Evolutionary conservation across 1,139 yeast species (phyloP).

Genomic region (Sugiyamaella xylanicola): DNA sequence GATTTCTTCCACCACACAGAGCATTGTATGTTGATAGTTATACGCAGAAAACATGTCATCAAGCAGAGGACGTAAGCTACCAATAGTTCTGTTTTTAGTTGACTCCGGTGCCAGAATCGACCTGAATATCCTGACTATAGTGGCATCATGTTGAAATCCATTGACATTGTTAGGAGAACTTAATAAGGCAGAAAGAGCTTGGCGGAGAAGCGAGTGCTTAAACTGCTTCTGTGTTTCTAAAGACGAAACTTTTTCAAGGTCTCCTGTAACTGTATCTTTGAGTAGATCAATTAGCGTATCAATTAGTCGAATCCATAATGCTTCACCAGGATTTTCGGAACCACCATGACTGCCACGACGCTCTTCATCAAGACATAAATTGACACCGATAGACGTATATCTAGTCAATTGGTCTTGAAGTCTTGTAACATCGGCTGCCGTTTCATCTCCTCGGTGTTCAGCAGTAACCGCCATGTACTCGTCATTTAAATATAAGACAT

Average conservation of each 20-base stretch:
- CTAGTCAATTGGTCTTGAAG: conserved; percentile 25
- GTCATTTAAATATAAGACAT: conserved; percentile 32
- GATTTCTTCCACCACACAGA: conserved; percentile 55
- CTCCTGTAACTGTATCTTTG: conserved; percentile 8
- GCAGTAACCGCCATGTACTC: conserved; percentile 19
- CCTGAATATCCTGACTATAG: conserved; percentile 35
- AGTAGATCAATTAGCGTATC: conserved; percentile 36
- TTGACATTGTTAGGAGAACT: conserved; percentile 29
- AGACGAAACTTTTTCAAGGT: neutral
- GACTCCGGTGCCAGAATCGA: conserved; percentile 33
- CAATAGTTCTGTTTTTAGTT: conserved; percentile 30
- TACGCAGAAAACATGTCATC: conserved; percentile 67
- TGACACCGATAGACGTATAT: conserved; percentile 36
- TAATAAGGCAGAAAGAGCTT: conserved; percentile 32
- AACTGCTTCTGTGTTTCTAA: conserved; percentile 21
- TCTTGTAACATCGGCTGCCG: neutral
- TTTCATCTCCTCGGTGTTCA: too few species aligned
- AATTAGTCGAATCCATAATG: conserved; percentile 38
- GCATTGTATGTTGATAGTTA: conserved; percentile 61
- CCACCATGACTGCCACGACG: conserved; percentile 16
- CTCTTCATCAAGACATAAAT: conserved; percentile 33
- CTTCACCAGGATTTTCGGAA: conserved; percentile 25
- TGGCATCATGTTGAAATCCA: conserved; percentile 31
- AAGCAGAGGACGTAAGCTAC: conserved; percentile 58
- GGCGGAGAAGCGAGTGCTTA: conserved; percentile 29